Conservation (phyloP, 169 alveolate genomes). For the Toxoplasma gondii region DNA sequence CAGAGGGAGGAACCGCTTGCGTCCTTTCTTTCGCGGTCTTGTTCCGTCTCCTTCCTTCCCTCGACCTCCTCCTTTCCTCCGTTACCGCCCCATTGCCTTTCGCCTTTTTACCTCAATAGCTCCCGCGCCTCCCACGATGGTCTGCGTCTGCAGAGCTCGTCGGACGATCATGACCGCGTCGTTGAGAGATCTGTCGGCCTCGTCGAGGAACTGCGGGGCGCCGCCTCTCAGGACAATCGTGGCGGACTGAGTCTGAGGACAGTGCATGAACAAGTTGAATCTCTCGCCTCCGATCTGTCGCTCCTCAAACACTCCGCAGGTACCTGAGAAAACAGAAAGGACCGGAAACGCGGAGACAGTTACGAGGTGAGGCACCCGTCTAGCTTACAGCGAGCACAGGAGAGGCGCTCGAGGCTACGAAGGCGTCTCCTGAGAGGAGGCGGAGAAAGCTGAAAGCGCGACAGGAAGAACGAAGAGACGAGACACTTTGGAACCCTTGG, state of each 20-base stretch:
- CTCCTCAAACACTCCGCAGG: slow-evolving; percentile 97
- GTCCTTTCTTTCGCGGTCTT: too few species aligned
- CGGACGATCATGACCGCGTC: slow-evolving; percentile 97
- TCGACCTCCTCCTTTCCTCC: neutral
- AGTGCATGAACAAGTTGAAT: slow-evolving; percentile 94
- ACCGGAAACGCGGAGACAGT: neutral
- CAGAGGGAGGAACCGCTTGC: too few species aligned
- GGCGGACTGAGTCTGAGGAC: slow-evolving; percentile 91
- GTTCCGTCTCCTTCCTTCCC: neutral
- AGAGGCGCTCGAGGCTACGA: neutral
- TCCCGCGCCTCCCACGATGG: slow-evolving; percentile 98
- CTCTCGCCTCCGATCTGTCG: slow-evolving; percentile 97
- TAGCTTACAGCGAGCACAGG: neutral
- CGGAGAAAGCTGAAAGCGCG: too few species aligned
- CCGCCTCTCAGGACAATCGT: slow-evolving; percentile 98
- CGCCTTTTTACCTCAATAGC: slow-evolving; percentile 90
- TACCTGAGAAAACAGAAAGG: slow-evolving; percentile 83
- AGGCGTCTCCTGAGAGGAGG: too few species aligned
- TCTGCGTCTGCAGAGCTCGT: slow-evolving; percentile 91
- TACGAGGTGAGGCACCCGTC: neutral
- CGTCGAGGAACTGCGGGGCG: slow-evolving; percentile 97
- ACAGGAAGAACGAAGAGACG: too few species aligned
- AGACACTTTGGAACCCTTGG: too few species aligned
- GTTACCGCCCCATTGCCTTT: too few species aligned
- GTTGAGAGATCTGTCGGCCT: slow-evolving; percentile 96